Conservation (phyloP, 1,284 basidiomycete genomes). For the Paramarasmius palmivorus region DNA sequence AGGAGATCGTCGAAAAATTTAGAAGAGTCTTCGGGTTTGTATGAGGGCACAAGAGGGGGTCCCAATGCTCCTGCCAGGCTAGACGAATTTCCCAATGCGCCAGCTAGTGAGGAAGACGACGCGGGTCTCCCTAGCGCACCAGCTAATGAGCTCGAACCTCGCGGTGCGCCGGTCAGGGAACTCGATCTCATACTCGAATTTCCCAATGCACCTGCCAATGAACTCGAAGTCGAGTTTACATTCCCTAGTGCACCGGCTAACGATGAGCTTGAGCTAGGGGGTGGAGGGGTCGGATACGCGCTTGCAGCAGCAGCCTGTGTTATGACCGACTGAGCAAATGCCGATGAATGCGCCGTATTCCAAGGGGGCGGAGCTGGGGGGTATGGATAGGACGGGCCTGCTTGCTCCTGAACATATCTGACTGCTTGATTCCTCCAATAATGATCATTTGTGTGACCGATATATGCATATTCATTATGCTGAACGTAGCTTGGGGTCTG, state of each 20-base stretch:
- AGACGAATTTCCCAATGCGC: constrained; percentile 27
- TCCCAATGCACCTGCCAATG: too few species aligned
- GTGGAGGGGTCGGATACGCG: constrained; percentile 69
- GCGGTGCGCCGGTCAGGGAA: neutral
- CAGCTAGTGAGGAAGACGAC: constrained; percentile 1
- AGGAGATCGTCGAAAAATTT: constrained; percentile 66
- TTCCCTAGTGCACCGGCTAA: constrained; percentile 20
- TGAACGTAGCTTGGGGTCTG: too few species aligned
- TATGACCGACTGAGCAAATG: constrained; percentile 64
- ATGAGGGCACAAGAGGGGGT: constrained; percentile 26
- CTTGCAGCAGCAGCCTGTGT: constrained; percentile 57
- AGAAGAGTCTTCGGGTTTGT: constrained; percentile 54
- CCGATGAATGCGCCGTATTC: too few species aligned
- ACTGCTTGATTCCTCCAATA: too few species aligned
- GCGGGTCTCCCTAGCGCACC: neutral
- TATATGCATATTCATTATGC: too few species aligned
- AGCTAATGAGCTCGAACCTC: too few species aligned
- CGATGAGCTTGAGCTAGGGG: constrained; percentile 58
- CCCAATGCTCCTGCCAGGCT: constrained; percentile 20
- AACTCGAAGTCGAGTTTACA: too few species aligned
- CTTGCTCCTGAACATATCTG: too few species aligned
- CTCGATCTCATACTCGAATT: too few species aligned
- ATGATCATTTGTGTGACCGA: too few species aligned
- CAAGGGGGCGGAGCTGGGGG: too few species aligned
- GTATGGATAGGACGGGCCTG: too few species aligned